Base-by-base conservation (phyloP, 306 rosid genomes). In the Corylus americana region DNA sequence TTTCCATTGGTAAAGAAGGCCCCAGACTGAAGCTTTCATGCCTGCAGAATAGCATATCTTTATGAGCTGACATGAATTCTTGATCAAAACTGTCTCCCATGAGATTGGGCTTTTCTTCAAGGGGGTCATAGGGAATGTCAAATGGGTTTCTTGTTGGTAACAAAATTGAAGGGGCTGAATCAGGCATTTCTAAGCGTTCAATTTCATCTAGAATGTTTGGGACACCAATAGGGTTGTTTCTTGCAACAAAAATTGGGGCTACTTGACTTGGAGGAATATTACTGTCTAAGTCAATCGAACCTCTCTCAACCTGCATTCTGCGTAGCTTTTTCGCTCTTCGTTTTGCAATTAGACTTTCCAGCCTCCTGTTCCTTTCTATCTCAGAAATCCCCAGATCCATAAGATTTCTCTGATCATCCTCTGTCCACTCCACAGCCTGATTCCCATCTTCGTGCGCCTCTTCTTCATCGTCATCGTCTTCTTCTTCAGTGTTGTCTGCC, bases 341-440 rank as follows among this genome's bases (percentile, higher is more conserved):
- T 84, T 88, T 90, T 6, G 94, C 92, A 49, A 96, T 88, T 4
- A 95, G 89, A 77, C 85, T 89, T 74, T 95, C 99, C 45, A 95
- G 58, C 77, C 96, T 91, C 63, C 27, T 89, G 77, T 93, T 95
- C 47, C 98, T 86, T 69, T 95, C 98, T 22, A 91, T 89, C 89
- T 95, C 99, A 0, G 93, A 91, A 55, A 84, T 51, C 20, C 99
- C 97, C 64, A 95, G 89, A 83, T 93, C 92, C 90, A 84, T 78
- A 1, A 93, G 83, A 61, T 91, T 95, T 20, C 82, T 88, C 37
- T 91, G 92, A 83, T 95, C 99, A 77, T 93, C 90, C 4, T 90
- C 93, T 22, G 95, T 90, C 98, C 98, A 95, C 81, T 90, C 90
- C 70, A 95, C 80, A 17, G 88, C 93, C 57, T 85, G 90, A n/a